Evolutionary conservation across 2,329 filamentous ascomycete genomes (phyloP).

Genomic region (Triangularia setosa): DNA sequence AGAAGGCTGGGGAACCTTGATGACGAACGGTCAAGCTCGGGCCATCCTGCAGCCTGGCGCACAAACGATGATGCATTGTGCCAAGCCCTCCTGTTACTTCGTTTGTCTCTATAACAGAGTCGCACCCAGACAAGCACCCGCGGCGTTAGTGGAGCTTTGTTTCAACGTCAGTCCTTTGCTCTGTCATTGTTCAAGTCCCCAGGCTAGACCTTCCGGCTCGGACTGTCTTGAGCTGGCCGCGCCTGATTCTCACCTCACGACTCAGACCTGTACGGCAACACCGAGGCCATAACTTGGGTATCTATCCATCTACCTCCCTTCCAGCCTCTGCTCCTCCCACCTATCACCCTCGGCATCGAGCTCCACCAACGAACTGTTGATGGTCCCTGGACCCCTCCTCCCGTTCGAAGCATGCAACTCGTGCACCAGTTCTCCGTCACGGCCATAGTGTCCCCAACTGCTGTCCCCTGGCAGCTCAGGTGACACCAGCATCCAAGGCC

Average conservation of each 20-base stretch:
- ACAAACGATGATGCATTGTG: slow-evolving; percentile 9
- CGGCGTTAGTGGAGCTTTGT: not conserved
- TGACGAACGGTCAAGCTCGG: slow-evolving; percentile 20
- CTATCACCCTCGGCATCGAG: not conserved
- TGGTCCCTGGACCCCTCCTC: not conserved
- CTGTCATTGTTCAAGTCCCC: no score
- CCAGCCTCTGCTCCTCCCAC: not conserved
- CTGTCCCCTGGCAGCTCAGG: slow-evolving; percentile 1
- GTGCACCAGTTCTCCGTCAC: not conserved
- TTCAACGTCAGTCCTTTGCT: not conserved
- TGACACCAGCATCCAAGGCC: not conserved
- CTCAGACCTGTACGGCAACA: not conserved
- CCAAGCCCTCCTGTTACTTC: slow-evolving; percentile 1
- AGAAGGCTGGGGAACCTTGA: slow-evolving; percentile 27
- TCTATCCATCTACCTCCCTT: not conserved
- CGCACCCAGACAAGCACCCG: not conserved
- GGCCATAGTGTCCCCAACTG: not conserved
- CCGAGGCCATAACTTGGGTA: not conserved
- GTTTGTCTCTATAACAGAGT: not conserved
- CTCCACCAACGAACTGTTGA: slow-evolving; percentile 17
- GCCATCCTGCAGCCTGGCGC: not conserved
- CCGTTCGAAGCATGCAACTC: slow-evolving; percentile 1
- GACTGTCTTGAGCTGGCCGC: not conserved
- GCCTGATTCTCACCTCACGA: not conserved
- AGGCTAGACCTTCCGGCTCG: not conserved